phyloP scores from a whole-genome alignment of 176 grass and related monocot genomes.

The Triticum turgidum region DNA sequence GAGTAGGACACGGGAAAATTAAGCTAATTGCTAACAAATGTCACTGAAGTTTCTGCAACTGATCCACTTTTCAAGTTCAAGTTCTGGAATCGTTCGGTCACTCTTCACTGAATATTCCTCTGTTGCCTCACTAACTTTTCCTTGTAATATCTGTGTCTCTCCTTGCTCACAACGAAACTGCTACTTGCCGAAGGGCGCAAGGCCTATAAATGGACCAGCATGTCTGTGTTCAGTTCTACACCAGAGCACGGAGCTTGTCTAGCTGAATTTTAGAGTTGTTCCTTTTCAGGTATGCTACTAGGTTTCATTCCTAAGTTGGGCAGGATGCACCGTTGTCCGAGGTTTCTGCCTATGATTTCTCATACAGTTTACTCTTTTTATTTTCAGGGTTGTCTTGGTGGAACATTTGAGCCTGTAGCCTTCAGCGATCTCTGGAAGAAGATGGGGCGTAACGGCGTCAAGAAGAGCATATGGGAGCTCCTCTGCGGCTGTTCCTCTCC shows the following conservation, averaged over 20 bases:
- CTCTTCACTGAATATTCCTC: slow-evolving; percentile 19
- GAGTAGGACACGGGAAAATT: neutral
- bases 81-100: slow-evolving; percentile 2
- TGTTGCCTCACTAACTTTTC: slow-evolving; percentile 15
- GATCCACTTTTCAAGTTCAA: slow-evolving; percentile 24
- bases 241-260: neutral
- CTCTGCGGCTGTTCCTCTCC: slow-evolving; percentile 34
- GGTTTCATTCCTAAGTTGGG: neutral
- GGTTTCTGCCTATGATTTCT: neutral
- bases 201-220: slow-evolving; percentile 19
- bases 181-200: neutral
- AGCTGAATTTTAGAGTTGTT: neutral
- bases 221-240: neutral
- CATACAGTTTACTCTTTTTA: neutral
- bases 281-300: neutral
- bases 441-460: slow-evolving; percentile 42
- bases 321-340: neutral
- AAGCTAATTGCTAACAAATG: neutral
- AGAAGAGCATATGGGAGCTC: slow-evolving; percentile 49
- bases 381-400: neutral
- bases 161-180: neutral
- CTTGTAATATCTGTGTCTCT: neutral
- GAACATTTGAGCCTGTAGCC: neutral
- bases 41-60: neutral
- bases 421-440: neutral